phyloP scores from a whole-genome alignment of 768 basidiomycete genomes.

The Coprinopsis cinerea region DNA sequence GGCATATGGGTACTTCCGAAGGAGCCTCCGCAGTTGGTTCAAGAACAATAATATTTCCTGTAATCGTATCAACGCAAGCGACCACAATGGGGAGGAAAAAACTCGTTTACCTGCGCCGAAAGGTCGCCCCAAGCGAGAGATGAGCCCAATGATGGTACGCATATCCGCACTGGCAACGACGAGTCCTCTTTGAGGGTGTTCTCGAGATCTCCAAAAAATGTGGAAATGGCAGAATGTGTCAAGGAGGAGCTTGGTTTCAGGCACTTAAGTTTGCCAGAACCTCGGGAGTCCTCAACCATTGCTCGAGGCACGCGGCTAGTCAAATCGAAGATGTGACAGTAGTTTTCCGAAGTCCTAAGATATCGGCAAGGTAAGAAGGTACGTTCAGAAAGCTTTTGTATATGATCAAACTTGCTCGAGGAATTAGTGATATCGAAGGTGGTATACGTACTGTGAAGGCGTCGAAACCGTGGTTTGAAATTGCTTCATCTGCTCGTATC shows the following conservation, averaged over 20 bases:
- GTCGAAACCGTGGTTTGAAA: constrained; percentile 78
- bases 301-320: constrained; percentile 52
- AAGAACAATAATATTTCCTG: constrained; percentile 74
- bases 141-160: constrained; percentile 57
- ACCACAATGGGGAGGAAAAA: constrained; percentile 1
- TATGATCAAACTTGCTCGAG: no score
- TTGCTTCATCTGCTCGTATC: constrained; percentile 90
- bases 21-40: constrained; percentile 52
- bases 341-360: constrained; percentile 48
- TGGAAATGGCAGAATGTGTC: constrained; percentile 14
- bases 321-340: constrained; percentile 70
- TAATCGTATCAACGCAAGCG: constrained; percentile 4
- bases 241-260: constrained; percentile 21
- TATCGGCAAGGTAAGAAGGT: no score
- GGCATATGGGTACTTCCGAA: constrained; percentile 51
- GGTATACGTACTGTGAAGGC: constrained; percentile 38
- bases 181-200: constrained; percentile 23
- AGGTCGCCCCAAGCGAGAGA: constrained; percentile 62
- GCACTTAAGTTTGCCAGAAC: constrained; percentile 17
- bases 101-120: constrained; percentile 40
- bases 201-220: constrained; percentile 22
- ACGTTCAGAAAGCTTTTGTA: no score
- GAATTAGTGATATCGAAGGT: constrained; percentile 2
- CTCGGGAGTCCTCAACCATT: constrained; percentile 38
- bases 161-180: constrained; percentile 43